Conservation (phyloP, 2,329 filamentous ascomycete genomes). For the Dryadomyces quercivorus region DNA sequence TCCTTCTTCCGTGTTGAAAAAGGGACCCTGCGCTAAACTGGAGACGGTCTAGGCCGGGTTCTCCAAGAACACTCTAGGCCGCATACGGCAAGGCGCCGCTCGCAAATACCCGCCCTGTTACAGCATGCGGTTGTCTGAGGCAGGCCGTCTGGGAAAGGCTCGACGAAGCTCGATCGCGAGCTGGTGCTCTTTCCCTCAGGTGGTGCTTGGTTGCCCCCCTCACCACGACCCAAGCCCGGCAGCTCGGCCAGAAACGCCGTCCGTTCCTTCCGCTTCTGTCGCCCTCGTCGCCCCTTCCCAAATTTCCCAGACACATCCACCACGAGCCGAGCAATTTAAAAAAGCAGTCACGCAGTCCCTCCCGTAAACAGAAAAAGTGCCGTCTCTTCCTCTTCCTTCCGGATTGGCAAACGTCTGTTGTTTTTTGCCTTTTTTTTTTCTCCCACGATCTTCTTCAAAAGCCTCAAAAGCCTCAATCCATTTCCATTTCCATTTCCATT, state of each 20-base stretch:
- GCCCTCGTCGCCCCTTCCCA: background rate
- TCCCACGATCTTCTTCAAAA: background rate
- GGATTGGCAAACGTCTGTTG: too few species aligned
- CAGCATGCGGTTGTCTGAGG: background rate
- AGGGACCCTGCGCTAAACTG: background rate
- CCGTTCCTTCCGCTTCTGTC: background rate
- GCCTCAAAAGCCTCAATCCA: too few species aligned
- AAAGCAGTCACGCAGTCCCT: background rate
- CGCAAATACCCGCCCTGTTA: constrained; percentile 2
- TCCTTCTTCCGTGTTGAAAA: background rate
- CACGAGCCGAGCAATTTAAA: background rate
- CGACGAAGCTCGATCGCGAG: background rate
- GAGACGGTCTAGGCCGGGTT: background rate
- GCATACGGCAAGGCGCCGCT: background rate
- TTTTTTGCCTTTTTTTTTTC: background rate
- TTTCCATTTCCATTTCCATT: too few species aligned
- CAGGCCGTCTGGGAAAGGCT: background rate
- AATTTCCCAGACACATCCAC: background rate
- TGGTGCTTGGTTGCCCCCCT: background rate
- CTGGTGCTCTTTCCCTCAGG: background rate
- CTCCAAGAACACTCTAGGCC: background rate
- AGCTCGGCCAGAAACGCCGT: background rate
- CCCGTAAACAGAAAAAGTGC: background rate
- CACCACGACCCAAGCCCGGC: background rate
- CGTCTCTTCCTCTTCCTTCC: too few species aligned